phyloP scores from a whole-genome alignment of 257 asterid genomes.

The Solanum gracilifrons region DNA sequence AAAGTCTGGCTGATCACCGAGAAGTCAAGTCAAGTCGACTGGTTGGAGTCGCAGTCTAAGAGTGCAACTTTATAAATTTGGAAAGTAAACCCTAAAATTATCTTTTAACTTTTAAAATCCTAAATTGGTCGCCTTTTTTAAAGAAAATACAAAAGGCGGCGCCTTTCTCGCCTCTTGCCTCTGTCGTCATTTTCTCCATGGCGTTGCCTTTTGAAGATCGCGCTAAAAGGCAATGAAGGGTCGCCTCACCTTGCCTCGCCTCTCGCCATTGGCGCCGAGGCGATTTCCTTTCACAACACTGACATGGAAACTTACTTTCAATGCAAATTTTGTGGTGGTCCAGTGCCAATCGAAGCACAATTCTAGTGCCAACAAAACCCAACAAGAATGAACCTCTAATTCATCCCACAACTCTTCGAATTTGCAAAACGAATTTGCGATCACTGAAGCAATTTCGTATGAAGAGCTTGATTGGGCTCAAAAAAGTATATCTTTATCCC shows the following conservation, averaged over 20 bases:
- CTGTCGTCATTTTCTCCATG: neutral
- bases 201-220: neutral
- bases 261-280: neutral
- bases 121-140: neutral
- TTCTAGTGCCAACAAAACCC: neutral
- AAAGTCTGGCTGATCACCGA: neutral
- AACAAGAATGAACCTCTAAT: neutral
- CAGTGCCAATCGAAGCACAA: neutral
- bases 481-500: neutral
- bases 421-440: neutral
- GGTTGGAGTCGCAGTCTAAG: neutral
- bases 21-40: neutral
- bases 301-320: neutral
- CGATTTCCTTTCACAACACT: neutral
- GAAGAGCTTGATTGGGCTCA: neutral
- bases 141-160: neutral
- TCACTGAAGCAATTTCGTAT: neutral
- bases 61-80: neutral
- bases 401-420: neutral
- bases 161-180: neutral
- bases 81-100: neutral
- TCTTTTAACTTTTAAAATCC: neutral
- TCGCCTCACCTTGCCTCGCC: neutral
- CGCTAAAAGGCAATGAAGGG: neutral
- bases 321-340: neutral